phyloP scores from a whole-genome alignment of 106 monocot genomes.

The Acanthochlamys bracteata region DNA sequence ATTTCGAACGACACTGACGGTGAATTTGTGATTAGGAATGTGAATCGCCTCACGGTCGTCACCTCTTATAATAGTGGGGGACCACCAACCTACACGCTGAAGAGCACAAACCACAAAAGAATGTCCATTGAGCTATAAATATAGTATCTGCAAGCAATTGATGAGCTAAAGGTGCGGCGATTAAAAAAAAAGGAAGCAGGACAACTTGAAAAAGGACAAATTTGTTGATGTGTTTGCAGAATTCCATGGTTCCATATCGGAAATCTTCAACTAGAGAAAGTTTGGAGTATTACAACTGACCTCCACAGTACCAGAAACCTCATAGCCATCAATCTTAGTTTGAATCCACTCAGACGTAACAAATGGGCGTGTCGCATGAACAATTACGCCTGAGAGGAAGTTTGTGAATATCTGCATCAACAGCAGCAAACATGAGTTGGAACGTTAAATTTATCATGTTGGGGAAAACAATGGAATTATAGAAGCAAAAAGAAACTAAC shows the following conservation, averaged over 20 bases:
- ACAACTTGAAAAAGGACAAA: too few species aligned
- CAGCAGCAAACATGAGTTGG: not conserved
- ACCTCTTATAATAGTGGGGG: slow-evolving; percentile 93
- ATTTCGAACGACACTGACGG: slow-evolving; percentile 88
- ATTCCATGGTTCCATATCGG: too few species aligned
- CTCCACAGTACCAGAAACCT: slow-evolving; percentile 97
- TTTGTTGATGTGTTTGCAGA: too few species aligned
- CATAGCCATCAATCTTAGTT: slow-evolving; percentile 87
- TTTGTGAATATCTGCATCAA: slow-evolving; percentile 89
- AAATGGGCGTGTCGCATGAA: slow-evolving; percentile 97
- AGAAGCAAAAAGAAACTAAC: too few species aligned
- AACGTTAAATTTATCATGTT: too few species aligned
- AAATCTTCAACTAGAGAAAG: too few species aligned
- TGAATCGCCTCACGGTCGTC: slow-evolving; percentile 96
- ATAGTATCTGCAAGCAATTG: too few species aligned
- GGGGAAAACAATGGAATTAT: too few species aligned
- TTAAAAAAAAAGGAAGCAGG: too few species aligned
- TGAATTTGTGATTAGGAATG: slow-evolving; percentile 98
- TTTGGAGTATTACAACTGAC: too few species aligned
- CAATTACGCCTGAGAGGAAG: slow-evolving; percentile 93
- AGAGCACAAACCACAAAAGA: not conserved
- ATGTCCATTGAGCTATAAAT: too few species aligned
- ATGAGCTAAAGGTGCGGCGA: too few species aligned
- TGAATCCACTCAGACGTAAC: slow-evolving; percentile 93
- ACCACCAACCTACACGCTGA: slow-evolving; percentile 99